phyloP scores from a whole-genome alignment of 352 stramenopile genomes.

The Globisporangium cylindrosporum region DNA sequence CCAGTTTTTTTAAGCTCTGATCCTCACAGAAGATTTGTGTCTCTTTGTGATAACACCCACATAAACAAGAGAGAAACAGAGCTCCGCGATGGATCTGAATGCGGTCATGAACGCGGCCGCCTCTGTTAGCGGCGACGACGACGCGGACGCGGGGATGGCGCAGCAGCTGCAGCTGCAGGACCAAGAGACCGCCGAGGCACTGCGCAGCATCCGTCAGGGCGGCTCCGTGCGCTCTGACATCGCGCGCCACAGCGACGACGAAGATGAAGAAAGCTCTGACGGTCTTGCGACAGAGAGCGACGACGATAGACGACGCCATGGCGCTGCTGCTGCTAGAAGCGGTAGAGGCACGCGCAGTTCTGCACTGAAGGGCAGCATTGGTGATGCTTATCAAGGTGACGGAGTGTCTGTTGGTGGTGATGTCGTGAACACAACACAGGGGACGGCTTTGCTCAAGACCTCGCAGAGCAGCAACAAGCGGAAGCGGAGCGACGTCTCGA shows the following conservation, averaged over 20 bases:
- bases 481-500: background rate
- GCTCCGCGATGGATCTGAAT: constrained; percentile 3
- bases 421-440: background rate
- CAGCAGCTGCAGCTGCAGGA: background rate
- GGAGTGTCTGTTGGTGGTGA: background rate
- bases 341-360: background rate
- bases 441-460: background rate
- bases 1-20: too few relatives aligned
- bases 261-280: background rate
- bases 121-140: background rate
- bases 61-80: background rate
- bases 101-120: constrained; percentile 3
- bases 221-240: background rate
- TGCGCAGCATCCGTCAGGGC: constrained; percentile 9
- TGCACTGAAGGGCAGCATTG: background rate
- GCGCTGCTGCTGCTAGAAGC: background rate
- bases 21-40: background rate
- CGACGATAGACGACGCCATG: background rate
- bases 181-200: constrained; percentile 3
- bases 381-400: background rate
- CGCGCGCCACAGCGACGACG: background rate
- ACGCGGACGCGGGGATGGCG: background rate
- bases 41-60: background rate
- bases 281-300: background rate
- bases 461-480: constrained; percentile 2